Percentiles rank a stretch among this genome's conserved stretches.
Evolutionary conservation across 805 yeast genomes (phyloP).

Genomic region (Sugiyamaella valdiviana): DNA sequence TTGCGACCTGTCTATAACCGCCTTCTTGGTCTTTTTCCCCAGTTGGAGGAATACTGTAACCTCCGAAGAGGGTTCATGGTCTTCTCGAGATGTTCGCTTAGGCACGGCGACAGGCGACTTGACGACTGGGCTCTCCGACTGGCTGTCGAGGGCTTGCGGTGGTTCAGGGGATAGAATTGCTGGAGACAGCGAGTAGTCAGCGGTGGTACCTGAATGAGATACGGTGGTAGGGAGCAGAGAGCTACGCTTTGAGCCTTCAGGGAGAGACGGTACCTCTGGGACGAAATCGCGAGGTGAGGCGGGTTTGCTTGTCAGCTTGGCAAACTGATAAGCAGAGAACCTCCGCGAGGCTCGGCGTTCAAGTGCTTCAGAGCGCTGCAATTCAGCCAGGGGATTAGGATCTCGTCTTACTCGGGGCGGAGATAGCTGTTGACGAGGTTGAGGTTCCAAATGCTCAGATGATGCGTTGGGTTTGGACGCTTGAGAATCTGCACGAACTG

Average conservation of each 20-base stretch:
- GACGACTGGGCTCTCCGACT: not conserved
- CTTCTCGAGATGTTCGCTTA: not conserved
- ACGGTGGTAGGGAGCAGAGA: slow-evolving; percentile 23
- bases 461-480: not conserved
- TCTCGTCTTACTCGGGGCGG: not conserved
- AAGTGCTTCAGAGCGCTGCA: slow-evolving; percentile 76
- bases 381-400: slow-evolving; percentile 60
- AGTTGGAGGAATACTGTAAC: slow-evolving; percentile 30
- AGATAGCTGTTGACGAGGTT: not conserved
- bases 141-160: not conserved
- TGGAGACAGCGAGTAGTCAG: slow-evolving; percentile 21
- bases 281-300: slow-evolving; percentile 23
- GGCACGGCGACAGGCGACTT: not conserved
- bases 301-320: slow-evolving; percentile 52
- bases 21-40: slow-evolving; percentile 31
- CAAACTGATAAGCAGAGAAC: slow-evolving; percentile 88
- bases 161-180: slow-evolving; percentile 12
- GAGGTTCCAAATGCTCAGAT: not conserved
- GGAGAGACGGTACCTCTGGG: slow-evolving; percentile 25
- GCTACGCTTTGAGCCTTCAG: slow-evolving; percentile 10
- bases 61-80: not conserved
- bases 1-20: slow-evolving; percentile 13
- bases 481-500: not conserved
- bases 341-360: slow-evolving; percentile 92
- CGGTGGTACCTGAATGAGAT: slow-evolving; percentile 16